Conservation (phyloP, 2,329 filamentous ascomycete species). For the Iodosphaeria phyllophila region DNA sequence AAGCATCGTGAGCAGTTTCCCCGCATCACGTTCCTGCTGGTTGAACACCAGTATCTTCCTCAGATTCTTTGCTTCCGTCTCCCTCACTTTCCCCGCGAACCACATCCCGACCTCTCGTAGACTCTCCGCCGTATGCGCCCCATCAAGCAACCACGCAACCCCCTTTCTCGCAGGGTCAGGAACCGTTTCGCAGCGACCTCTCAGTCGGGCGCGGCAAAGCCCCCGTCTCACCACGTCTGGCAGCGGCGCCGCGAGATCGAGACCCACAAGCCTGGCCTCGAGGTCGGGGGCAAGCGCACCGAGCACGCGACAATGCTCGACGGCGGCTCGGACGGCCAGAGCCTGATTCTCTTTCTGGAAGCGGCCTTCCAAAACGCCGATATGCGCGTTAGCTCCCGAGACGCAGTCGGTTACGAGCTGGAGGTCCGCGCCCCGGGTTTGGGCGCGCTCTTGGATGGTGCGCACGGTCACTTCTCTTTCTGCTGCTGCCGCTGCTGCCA, state of each 20-base stretch:
- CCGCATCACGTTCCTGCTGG: conserved; percentile 45
- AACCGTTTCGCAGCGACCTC: conserved; percentile 11
- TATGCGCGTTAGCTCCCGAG: too few species aligned
- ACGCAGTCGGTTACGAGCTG: conserved; percentile 21
- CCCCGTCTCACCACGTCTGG: conserved; percentile 43
- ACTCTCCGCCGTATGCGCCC: conserved; percentile 75
- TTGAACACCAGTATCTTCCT: conserved; percentile 69
- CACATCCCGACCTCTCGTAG: conserved; percentile 58
- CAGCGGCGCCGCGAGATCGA: conserved; percentile 10
- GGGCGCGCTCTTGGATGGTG: conserved; percentile 40
- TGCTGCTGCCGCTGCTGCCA: conserved; percentile 37
- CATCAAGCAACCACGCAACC: conserved; percentile 66
- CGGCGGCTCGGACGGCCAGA: conserved; percentile 34
- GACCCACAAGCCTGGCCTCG: conserved; percentile 1
- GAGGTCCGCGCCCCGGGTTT: conserved; percentile 30
- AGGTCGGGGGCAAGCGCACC: conserved; percentile 2
- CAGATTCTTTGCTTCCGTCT: conserved; percentile 6
- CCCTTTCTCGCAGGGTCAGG: conserved; percentile 55
- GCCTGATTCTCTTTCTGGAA: conserved; percentile 42
- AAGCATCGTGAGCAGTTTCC: conserved; percentile 7
- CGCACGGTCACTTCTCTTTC: conserved; percentile 10
- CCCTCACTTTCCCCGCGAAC: conserved; percentile 36
- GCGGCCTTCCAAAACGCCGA: conserved; percentile 23
- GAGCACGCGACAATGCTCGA: conserved; percentile 30
- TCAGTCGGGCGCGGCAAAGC: conserved; percentile 45